Percentiles rank a stretch among this genome's conserved stretches.
These are phyloP conservation scores for Penicillium paradoxum DNA, from an alignment of 495 filamentous ascomycete genomes.

Conservation along the genomic window DNA sequence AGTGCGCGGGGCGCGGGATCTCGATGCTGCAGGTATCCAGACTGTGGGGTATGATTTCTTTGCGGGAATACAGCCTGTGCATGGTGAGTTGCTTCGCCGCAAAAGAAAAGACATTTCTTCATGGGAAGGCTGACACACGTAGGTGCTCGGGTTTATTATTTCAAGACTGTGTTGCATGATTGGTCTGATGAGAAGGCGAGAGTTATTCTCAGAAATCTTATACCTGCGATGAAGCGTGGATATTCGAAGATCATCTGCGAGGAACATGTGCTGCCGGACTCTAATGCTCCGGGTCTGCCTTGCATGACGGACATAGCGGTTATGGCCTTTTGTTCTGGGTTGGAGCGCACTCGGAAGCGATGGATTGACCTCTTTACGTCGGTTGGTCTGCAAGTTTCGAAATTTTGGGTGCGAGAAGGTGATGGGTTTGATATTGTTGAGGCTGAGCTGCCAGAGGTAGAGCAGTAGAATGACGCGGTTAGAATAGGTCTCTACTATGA, in stretches of 20 bases:
- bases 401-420: constrained; percentile 26
- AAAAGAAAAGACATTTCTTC: neutral
- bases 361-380: constrained; percentile 35
- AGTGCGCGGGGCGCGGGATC: constrained; percentile 18
- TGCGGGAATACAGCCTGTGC: constrained; percentile 31
- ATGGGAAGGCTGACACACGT: neutral
- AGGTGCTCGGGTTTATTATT: constrained; percentile 44
- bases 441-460: constrained; percentile 15
- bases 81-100: constrained; percentile 26
- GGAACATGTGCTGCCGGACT: constrained; percentile 31
- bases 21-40: constrained; percentile 21
- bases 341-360: constrained; percentile 37
- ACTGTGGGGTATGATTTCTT: constrained; percentile 37
- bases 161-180: constrained; percentile 46
- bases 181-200: constrained; percentile 40
- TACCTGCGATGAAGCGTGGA: constrained; percentile 34
- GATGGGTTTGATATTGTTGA: constrained; percentile 43
- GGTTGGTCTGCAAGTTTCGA: constrained; percentile 29
- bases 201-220: constrained; percentile 32
- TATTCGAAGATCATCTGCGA: constrained; percentile 41
- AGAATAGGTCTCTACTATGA: too few relatives aligned
- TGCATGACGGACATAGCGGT: constrained; percentile 35
- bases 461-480: too few relatives aligned
- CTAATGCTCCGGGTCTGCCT: constrained; percentile 1
- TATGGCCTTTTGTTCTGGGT: constrained; percentile 33